phyloP scores from a whole-genome alignment of 768 basidiomycete genomes.

The Cystobasidiopsis lactophilus region DNA sequence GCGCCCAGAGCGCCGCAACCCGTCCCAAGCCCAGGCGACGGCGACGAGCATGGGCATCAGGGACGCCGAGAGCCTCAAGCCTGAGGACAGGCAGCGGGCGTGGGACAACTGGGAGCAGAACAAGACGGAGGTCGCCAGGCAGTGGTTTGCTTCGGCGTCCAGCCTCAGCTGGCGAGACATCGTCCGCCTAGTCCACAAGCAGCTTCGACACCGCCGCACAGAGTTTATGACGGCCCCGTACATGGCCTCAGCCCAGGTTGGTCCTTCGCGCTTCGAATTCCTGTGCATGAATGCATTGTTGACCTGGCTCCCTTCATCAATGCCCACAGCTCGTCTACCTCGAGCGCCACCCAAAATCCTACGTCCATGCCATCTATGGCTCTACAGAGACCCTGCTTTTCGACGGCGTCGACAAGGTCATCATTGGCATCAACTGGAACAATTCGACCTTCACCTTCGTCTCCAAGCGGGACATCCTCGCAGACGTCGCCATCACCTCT shows the following conservation, averaged over 20 bases:
- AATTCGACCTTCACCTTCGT: conserved; percentile 51
- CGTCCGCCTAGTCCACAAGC: conserved; percentile 76
- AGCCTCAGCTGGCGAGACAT: conserved; percentile 35
- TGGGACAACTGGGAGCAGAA: conserved; percentile 88
- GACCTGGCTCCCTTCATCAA: background rate
- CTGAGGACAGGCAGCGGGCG: conserved; percentile 51
- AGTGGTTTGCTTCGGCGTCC: conserved; percentile 33
- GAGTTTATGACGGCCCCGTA: conserved; percentile 95
- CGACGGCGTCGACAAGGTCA: conserved; percentile 64
- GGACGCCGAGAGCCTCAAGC: conserved; percentile 34
- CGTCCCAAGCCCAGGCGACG: conserved; percentile 17
- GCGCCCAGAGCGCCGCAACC: conserved; percentile 42
- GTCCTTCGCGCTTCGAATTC: conserved; percentile 21
- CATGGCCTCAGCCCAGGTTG: conserved; percentile 80
- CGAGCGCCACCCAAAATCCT: conserved; percentile 72
- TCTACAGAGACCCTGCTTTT: conserved; percentile 77
- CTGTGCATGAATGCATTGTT: background rate
- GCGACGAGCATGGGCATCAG: conserved; percentile 20
- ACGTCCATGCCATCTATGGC: conserved; percentile 83
- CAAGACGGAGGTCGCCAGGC: conserved; percentile 68
- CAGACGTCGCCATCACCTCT: conserved; percentile 42
- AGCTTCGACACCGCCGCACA: conserved; percentile 81
- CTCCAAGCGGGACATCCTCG: conserved; percentile 54
- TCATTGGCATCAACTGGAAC: conserved; percentile 62
- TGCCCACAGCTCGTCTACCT: conserved; percentile 64